Conservation (phyloP, 176 grass and related monocot species). For the Rhynchospora pubera region DNA sequence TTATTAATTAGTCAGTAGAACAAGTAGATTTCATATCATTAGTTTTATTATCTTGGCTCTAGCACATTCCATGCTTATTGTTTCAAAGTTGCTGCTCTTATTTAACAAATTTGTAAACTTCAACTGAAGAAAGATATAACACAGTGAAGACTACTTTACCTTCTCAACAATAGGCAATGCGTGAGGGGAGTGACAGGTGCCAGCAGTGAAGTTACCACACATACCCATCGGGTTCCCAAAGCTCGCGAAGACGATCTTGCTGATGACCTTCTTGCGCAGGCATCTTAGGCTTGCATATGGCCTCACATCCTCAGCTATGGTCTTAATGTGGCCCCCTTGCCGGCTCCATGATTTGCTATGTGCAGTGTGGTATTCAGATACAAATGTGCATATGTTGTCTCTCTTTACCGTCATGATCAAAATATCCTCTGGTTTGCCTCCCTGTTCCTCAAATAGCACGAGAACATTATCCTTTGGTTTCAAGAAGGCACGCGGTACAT, state of each 20-base stretch:
- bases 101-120: neutral
- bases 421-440: constrained; percentile 48
- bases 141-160: constrained; percentile 7
- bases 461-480: constrained; percentile 48
- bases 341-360: constrained; percentile 45
- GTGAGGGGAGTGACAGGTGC: constrained; percentile 53
- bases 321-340: constrained; percentile 37
- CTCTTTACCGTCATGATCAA: constrained; percentile 75
- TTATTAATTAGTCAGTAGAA: neutral
- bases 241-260: constrained; percentile 66
- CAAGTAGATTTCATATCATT: neutral
- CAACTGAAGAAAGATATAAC: neutral
- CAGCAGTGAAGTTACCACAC: constrained; percentile 75
- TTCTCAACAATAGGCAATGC: constrained; percentile 44
- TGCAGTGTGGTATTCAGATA: constrained; percentile 53
- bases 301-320: constrained; percentile 23
- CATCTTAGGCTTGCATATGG: constrained; percentile 37
- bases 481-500: constrained; percentile 48
- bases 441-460: constrained; percentile 68
- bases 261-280: constrained; percentile 55
- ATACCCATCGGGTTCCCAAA: constrained; percentile 68
- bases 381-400: constrained; percentile 87
- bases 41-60: neutral
- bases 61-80: neutral
- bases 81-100: neutral